A percentile compares a stretch with the other conserved stretches of the same genome.
phyloP scores from a whole-genome alignment of 2,329 filamentous ascomycete genomes.

The Cercospora sp. region DNA sequence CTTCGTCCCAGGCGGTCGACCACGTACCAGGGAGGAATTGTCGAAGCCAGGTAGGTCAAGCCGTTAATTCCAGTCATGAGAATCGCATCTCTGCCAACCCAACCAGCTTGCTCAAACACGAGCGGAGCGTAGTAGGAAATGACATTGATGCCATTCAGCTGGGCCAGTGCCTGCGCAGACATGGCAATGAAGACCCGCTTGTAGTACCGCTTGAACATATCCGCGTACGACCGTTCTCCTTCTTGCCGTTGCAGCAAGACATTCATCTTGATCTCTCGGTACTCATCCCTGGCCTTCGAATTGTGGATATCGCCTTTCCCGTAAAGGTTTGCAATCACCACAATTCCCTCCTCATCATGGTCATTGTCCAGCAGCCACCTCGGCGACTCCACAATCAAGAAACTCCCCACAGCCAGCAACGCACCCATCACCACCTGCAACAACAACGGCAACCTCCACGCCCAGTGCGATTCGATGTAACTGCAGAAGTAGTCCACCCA shows the following conservation, averaged over 20 bases:
- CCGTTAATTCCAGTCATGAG: slow-evolving; percentile 97
- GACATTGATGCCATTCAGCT: slow-evolving; percentile 98
- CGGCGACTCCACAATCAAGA: slow-evolving; percentile 94
- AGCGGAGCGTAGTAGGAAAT: slow-evolving; percentile 98
- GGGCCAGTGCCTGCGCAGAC: slow-evolving; percentile 93
- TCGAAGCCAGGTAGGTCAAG: slow-evolving; percentile 85
- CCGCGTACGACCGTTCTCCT: slow-evolving; percentile 83
- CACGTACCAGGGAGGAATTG: slow-evolving; percentile 94
- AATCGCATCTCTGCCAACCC: slow-evolving; percentile 84
- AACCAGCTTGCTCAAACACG: slow-evolving; percentile 96
- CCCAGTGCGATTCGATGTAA: slow-evolving; percentile 78
- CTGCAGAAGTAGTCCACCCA: slow-evolving; percentile 99
- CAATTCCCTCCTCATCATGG: slow-evolving; percentile 95
- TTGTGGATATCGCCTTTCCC: slow-evolving; percentile 95
- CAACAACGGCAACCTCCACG: slow-evolving; percentile 85
- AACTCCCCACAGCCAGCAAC: slow-evolving; percentile 78
- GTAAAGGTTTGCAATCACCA: slow-evolving; percentile 96
- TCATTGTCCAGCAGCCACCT: slow-evolving; percentile 98
- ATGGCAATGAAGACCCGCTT: slow-evolving; percentile 97
- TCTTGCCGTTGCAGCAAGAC: slow-evolving; percentile 91
- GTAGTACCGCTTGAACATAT: slow-evolving; percentile 93
- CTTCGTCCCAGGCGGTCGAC: slow-evolving; percentile 90
- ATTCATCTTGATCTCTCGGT: slow-evolving; percentile 98
- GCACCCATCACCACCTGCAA: slow-evolving; percentile 96
- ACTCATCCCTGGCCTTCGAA: slow-evolving; percentile 88